Percentiles rank a stretch among this genome's conserved stretches.
Evolutionary conservation across 345 rosid species (phyloP).

Genomic region (Arabidopsis suecica): DNA sequence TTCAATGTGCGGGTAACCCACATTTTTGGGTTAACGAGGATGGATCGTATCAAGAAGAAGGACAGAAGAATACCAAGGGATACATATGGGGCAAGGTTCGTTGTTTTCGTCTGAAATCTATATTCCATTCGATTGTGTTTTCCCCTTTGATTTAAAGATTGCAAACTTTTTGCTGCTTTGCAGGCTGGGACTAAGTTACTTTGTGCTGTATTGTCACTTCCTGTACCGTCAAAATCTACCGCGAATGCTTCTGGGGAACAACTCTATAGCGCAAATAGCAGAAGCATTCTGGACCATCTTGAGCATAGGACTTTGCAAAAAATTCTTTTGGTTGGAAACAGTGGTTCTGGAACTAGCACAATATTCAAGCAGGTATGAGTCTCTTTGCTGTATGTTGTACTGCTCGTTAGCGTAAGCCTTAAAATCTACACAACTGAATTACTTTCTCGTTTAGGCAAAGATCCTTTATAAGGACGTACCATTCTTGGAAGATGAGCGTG

Average conservation of each 20-base stretch:
- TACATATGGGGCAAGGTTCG: slow-evolving; percentile 99
- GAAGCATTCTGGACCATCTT: slow-evolving; percentile 77
- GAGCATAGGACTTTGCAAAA: slow-evolving; percentile 78
- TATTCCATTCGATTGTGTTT: neutral
- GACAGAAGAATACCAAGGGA: slow-evolving; percentile 96
- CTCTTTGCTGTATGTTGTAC: neutral
- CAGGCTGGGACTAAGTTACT: slow-evolving; percentile 95
- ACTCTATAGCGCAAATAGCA: slow-evolving; percentile 54
- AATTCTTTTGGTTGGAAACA: slow-evolving; percentile 82
- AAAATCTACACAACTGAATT: slow-evolving; percentile 8
- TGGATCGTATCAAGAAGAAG: slow-evolving; percentile 99
- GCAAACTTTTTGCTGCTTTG: slow-evolving; percentile 36
- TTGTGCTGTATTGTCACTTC: slow-evolving; percentile 89
- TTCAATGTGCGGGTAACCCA: slow-evolving; percentile 99
- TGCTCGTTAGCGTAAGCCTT: neutral
- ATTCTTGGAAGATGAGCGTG: slow-evolving; percentile 85
- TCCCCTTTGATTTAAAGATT: slow-evolving; percentile 29
- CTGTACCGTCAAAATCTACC: slow-evolving; percentile 85
- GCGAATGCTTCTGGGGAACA: slow-evolving; percentile 65
- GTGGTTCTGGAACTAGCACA: slow-evolving; percentile 96
- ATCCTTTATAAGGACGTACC: slow-evolving; percentile 88
- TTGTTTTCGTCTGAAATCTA: slow-evolving; percentile 8
- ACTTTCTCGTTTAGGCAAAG: slow-evolving; percentile 71
- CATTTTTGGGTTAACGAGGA: slow-evolving; percentile 99
- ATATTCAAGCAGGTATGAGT: slow-evolving; percentile 88